Conservation (phyloP, 495 filamentous ascomycete species). For the Podospora australis region DNA sequence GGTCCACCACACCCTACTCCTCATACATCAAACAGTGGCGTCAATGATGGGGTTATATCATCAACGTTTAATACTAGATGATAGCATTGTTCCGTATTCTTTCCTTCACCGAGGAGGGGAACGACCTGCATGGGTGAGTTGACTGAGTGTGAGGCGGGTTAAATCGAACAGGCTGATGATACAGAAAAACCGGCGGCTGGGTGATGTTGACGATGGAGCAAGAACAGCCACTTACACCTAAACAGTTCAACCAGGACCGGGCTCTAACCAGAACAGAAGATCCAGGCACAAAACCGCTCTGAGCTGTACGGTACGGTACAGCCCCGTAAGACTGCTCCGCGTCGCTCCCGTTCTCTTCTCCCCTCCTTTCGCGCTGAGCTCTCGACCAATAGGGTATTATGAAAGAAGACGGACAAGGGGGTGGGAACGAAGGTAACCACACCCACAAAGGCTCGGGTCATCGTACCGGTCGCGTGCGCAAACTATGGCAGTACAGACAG, state of each 20-base stretch:
- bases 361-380: background rate
- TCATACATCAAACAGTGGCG: background rate
- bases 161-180: conserved; percentile 8
- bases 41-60: background rate
- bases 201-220: background rate
- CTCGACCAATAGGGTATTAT: background rate
- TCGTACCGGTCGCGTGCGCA: background rate
- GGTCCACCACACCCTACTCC: background rate
- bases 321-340: no score
- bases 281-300: no score
- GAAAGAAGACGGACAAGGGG: no score
- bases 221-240: background rate
- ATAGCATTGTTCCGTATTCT: background rate
- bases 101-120: background rate
- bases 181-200: background rate
- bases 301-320: no score
- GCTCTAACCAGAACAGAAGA: no score
- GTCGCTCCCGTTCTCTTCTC: background rate
- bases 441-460: background rate
- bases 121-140: background rate
- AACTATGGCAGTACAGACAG: no score
- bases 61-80: no score
- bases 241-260: background rate
- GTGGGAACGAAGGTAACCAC: background rate
- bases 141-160: background rate